Evolutionary conservation across 306 rosid species (phyloP).

Genomic region (Glycine tomentella): DNA sequence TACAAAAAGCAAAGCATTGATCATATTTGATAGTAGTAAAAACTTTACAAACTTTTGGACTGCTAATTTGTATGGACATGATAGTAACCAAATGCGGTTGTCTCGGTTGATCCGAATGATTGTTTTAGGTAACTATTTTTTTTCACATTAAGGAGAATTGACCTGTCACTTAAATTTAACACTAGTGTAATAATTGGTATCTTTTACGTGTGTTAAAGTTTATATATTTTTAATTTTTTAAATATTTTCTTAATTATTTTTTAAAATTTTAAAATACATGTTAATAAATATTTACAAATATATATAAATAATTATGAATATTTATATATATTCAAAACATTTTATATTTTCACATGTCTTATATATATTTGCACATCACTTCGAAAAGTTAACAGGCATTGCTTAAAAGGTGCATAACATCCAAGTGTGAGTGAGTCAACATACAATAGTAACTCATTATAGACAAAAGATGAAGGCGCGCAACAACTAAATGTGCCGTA

Average conservation of each 20-base stretch:
- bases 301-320: no score
- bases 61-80: slow-evolving; percentile 42
- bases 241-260: neutral
- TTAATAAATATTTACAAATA: no score
- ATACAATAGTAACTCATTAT: no score
- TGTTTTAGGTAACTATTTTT: neutral
- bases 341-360: no score
- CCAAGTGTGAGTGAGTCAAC: no score
- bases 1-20: slow-evolving; percentile 18
- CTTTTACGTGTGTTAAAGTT: neutral
- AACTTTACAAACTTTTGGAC: slow-evolving; percentile 39
- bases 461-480: no score
- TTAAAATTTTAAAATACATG: no score
- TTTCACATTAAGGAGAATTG: neutral
- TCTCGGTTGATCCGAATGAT: neutral
- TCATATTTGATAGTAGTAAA: slow-evolving; percentile 2
- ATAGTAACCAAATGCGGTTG: neutral
- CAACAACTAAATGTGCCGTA: no score
- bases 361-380: no score
- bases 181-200: neutral
- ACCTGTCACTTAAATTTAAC: neutral
- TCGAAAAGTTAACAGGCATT: no score
- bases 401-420: no score
- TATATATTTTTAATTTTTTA: neutral
- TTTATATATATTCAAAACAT: no score